phyloP scores from a whole-genome alignment of 805 yeast species.

The Torulaspora delbrueckii region DNA sequence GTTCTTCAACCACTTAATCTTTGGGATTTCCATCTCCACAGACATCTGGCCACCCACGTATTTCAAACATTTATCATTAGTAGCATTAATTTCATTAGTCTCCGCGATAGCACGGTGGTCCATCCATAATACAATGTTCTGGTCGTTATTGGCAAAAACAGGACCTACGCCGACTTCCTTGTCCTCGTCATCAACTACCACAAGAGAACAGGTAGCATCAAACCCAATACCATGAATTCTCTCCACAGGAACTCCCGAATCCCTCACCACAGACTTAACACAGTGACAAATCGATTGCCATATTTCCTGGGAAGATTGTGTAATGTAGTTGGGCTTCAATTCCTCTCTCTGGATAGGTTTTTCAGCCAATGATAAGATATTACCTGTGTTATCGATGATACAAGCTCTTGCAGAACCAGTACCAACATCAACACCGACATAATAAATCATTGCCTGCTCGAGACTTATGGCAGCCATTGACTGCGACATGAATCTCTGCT shows the following conservation, averaged over 20 bases:
- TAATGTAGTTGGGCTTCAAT: constrained; percentile 65
- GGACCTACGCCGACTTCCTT: constrained; percentile 89
- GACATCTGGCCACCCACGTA: constrained; percentile 98
- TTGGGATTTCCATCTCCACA: constrained; percentile 96
- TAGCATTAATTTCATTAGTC: constrained; percentile 73
- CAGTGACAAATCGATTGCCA: constrained; percentile 86
- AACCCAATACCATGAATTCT: constrained; percentile 84
- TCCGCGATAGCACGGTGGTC: constrained; percentile 90
- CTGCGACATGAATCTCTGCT: constrained; percentile 23
- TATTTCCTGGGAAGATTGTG: constrained; percentile 86
- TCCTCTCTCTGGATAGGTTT: constrained; percentile 75
- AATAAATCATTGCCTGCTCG: constrained; percentile 35
- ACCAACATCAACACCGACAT: constrained; percentile 91
- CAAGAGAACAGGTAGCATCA: constrained; percentile 96
- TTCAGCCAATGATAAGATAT: constrained; percentile 72
- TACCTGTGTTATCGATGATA: constrained; percentile 76
- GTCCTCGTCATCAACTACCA: constrained; percentile 61
- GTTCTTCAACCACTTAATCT: constrained; percentile 92
- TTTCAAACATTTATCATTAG: constrained; percentile 72
- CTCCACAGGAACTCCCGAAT: constrained; percentile 64
- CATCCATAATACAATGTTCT: constrained; percentile 95
- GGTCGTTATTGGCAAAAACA: constrained; percentile 63
- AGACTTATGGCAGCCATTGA: constrained; percentile 20
- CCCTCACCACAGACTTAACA: constrained; percentile 67
- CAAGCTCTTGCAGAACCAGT: constrained; percentile 97